A percentile compares a stretch with the other conserved stretches of the same genome.
These are phyloP conservation scores for Fusarium humuli DNA, from an alignment of 2,329 filamentous ascomycete genomes.

Conservation along the genomic window DNA sequence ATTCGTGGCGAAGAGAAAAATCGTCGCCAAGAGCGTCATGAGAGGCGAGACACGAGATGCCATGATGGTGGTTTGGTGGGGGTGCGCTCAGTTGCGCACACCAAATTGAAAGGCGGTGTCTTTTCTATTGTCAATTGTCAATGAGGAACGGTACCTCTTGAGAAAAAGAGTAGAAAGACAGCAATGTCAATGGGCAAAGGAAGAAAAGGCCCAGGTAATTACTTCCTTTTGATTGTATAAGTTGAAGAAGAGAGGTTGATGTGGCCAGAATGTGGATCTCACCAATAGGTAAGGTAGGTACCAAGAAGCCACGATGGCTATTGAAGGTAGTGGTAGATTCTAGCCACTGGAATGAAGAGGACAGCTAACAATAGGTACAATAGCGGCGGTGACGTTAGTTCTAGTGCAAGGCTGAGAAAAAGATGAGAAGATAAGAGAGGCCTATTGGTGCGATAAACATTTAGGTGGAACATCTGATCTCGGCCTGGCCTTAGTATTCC, in stretches of 20 bases:
- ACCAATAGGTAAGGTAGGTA: conserved; percentile 29
- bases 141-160: conserved; percentile 24
- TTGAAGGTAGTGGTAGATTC: conserved; percentile 38
- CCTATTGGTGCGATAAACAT: conserved; percentile 43
- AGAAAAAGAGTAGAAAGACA: conserved; percentile 34
- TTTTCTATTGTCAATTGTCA: conserved; percentile 24
- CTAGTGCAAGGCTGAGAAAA: conserved; percentile 46
- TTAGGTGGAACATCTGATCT: conserved; percentile 11
- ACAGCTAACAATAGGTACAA: conserved; percentile 50
- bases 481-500: conserved; percentile 25
- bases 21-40: conserved; percentile 54
- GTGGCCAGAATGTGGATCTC: conserved; percentile 51
- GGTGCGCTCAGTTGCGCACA: conserved; percentile 42
- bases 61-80: conserved; percentile 50
- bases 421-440: conserved; percentile 5
- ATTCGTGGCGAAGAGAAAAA: conserved; percentile 55
- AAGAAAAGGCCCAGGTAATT: conserved; percentile 29
- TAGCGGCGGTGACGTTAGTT: conserved; percentile 38
- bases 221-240: conserved; percentile 27
- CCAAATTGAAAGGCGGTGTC: conserved; percentile 25
- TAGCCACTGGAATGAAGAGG: conserved; percentile 50
- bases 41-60: conserved; percentile 52
- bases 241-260: conserved; percentile 47
- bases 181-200: conserved; percentile 28
- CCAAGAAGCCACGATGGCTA: conserved; percentile 48